Evolutionary conservation across 495 filamentous ascomycete genomes (phyloP).

Genomic region (Pseudevernia furfuracea): DNA sequence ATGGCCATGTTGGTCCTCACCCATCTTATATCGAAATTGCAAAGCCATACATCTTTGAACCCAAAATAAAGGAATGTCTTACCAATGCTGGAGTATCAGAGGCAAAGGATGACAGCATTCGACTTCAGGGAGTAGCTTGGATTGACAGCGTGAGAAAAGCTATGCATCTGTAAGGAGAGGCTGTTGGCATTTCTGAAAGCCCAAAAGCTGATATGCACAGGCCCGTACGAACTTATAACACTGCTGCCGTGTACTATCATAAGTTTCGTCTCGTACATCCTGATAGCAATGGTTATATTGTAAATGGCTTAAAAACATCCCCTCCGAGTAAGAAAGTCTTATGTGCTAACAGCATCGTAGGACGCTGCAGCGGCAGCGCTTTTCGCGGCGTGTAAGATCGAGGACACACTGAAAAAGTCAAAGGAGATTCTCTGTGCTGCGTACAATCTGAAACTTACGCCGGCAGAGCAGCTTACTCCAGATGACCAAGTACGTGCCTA

Average conservation of each 20-base stretch:
- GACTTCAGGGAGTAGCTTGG: slow-evolving; percentile 70
- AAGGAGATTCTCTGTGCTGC: slow-evolving; percentile 84
- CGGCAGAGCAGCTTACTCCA: slow-evolving; percentile 65
- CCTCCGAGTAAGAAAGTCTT: neutral
- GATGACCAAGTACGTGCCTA: slow-evolving; percentile 62
- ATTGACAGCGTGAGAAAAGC: slow-evolving; percentile 69
- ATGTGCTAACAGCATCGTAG: slow-evolving; percentile 32
- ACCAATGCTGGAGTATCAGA: slow-evolving; percentile 46
- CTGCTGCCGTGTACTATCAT: slow-evolving; percentile 79
- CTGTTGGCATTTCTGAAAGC: slow-evolving; percentile 5
- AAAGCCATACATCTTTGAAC: slow-evolving; percentile 59
- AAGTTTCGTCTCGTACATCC: slow-evolving; percentile 75
- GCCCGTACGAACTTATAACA: slow-evolving; percentile 76
- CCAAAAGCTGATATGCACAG: slow-evolving; percentile 33
- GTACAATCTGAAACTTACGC: slow-evolving; percentile 69
- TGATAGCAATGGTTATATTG: slow-evolving; percentile 46
- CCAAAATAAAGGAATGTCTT: slow-evolving; percentile 53
- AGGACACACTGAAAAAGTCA: slow-evolving; percentile 96
- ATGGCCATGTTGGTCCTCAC: slow-evolving; percentile 48
- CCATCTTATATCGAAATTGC: slow-evolving; percentile 66
- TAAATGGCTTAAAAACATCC: slow-evolving; percentile 4
- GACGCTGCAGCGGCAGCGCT: slow-evolving; percentile 83
- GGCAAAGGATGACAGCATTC: slow-evolving; percentile 58
- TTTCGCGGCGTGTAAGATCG: slow-evolving; percentile 91
- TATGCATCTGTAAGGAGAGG: slow-evolving; percentile 57